These are phyloP conservation scores for Tolypocladium amazonense DNA, from an alignment of 2,329 filamentous ascomycete genomes.

Conservation along the genomic window DNA sequence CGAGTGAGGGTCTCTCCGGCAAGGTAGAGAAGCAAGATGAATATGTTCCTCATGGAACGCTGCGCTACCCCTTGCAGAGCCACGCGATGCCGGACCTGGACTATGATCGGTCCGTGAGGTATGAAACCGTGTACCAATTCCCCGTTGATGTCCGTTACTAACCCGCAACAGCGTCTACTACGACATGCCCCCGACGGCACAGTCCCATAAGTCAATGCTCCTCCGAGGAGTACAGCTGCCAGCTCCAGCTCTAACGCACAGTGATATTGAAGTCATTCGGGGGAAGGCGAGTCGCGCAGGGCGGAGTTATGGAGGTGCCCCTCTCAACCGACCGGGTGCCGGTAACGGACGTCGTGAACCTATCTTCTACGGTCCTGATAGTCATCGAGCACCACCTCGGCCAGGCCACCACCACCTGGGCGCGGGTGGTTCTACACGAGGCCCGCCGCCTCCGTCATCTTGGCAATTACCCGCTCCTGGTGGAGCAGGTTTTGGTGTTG, in stretches of 20 bases:
- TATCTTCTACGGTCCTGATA: slow-evolving; percentile 16
- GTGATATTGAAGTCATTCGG: slow-evolving; percentile 65
- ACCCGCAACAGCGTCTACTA: slow-evolving; percentile 59
- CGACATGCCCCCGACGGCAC: slow-evolving; percentile 61
- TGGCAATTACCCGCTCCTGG: slow-evolving; percentile 21
- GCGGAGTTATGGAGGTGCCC: slow-evolving; percentile 15
- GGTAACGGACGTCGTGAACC: slow-evolving; percentile 11
- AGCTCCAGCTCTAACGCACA: slow-evolving; percentile 58
- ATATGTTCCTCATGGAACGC: slow-evolving; percentile 73
- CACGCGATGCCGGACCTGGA: slow-evolving; percentile 67
- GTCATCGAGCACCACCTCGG: slow-evolving; percentile 4
- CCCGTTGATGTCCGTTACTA: neutral
- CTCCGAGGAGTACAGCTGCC: slow-evolving; percentile 72
- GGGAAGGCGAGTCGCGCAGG: slow-evolving; percentile 47
- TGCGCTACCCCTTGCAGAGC: slow-evolving; percentile 67
- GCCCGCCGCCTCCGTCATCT: slow-evolving; percentile 2
- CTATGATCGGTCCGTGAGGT: slow-evolving; percentile 79
- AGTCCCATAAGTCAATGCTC: slow-evolving; percentile 88
- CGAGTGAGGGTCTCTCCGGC: slow-evolving; percentile 70
- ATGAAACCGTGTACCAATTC: slow-evolving; percentile 19
- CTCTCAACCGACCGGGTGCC: slow-evolving; percentile 10
- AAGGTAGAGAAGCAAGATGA: slow-evolving; percentile 70
- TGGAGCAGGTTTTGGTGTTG: slow-evolving; percentile 20
- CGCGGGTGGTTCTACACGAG: slow-evolving; percentile 1
- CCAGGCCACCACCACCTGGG: neutral